Evolutionary conservation across 2,329 filamentous ascomycete genomes (phyloP).

Genomic region (Calonectria pauciramosa): DNA sequence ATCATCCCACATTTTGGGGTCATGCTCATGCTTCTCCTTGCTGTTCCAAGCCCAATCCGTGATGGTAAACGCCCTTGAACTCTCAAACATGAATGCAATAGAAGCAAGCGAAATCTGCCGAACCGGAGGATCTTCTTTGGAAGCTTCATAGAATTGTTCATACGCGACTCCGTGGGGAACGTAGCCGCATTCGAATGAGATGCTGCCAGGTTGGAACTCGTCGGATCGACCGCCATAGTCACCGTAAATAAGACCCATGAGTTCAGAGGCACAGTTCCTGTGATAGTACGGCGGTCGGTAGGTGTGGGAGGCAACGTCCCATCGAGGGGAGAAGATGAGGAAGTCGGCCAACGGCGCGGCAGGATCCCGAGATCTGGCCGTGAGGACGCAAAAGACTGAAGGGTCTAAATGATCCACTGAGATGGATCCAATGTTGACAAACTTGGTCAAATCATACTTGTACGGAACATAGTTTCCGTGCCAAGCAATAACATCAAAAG

Average conservation of each 20-base stretch:
- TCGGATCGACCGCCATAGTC: constrained; percentile 44
- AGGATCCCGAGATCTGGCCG: constrained; percentile 66
- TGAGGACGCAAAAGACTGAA: constrained; percentile 75
- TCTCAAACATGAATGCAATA: constrained; percentile 44
- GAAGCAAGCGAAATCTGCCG: constrained; percentile 40
- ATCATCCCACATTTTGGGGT: constrained; percentile 44
- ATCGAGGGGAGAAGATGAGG: constrained; percentile 76
- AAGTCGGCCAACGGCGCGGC: constrained; percentile 73
- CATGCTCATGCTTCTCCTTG: constrained; percentile 44
- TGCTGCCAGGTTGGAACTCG: constrained; percentile 33
- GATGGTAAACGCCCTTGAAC: constrained; percentile 39
- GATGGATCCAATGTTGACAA: constrained; percentile 66
- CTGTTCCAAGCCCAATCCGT: constrained; percentile 44
- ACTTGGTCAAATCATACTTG: constrained; percentile 69
- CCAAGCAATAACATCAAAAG: constrained; percentile 81
- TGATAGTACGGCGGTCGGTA: constrained; percentile 78
- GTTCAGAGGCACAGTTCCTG: constrained; percentile 69
- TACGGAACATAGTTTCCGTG: constrained; percentile 76
- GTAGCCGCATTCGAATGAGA: constrained; percentile 42
- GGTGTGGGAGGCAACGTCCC: constrained; percentile 73
- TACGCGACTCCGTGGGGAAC: not conserved
- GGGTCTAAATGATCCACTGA: constrained; percentile 74
- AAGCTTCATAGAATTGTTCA: constrained; percentile 54
- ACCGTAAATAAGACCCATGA: constrained; percentile 66
- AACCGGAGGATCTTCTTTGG: constrained; percentile 28